phyloP scores from a whole-genome alignment of 164 flowering plant species.

The Kalanchoe fedtschenkoi region DNA sequence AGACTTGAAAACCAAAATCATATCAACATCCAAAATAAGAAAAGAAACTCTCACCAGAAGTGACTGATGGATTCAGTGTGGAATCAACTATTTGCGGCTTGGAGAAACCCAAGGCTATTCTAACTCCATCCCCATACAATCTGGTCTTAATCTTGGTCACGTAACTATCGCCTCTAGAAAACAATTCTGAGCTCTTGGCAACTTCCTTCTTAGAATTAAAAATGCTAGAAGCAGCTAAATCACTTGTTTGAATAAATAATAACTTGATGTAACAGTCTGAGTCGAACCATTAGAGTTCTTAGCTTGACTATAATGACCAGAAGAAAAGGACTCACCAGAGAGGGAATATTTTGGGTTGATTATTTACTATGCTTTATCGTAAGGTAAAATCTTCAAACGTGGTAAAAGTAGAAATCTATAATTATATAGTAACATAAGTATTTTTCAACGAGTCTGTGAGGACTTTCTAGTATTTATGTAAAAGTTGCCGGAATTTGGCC shows the following conservation, averaged over 20 bases:
- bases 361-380: too few relatives aligned
- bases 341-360: too few relatives aligned
- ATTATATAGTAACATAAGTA: too few relatives aligned
- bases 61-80: background rate
- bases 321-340: slow-evolving; percentile 12
- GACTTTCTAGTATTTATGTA: too few relatives aligned
- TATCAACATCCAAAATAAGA: background rate
- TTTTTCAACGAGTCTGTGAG: too few relatives aligned
- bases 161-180: slow-evolving; percentile 5
- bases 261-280: background rate
- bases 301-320: background rate
- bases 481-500: too few relatives aligned
- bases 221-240: background rate
- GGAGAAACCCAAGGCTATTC: background rate
- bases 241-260: background rate
- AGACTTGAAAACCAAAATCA: background rate
- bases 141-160: background rate
- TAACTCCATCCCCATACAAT: slow-evolving; percentile 1
- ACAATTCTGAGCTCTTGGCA: background rate
- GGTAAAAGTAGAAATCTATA: too few relatives aligned
- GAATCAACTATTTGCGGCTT: slow-evolving; percentile 8
- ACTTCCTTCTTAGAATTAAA: background rate
- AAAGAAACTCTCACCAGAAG: background rate
- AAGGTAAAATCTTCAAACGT: too few relatives aligned
- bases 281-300: slow-evolving; percentile 14